Percentiles rank a stretch among this genome's conserved stretches.
Evolutionary conservation across 2,329 filamentous ascomycete species (phyloP).

Genomic region (Aspergillus sp.): DNA sequence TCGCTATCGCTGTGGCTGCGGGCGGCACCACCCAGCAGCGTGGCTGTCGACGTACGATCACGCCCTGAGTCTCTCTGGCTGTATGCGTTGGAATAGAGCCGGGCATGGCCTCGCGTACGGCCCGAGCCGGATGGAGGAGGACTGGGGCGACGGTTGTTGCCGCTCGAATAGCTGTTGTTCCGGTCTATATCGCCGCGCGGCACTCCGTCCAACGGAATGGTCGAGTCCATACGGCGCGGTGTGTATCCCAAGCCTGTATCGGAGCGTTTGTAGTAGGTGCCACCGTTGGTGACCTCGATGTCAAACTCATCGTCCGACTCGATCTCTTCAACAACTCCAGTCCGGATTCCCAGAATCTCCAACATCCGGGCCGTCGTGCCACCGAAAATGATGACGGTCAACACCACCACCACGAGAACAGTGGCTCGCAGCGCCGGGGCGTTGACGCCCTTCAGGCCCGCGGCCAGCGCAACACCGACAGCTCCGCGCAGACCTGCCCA

Average conservation of each 20-base stretch:
- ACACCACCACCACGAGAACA: slow-evolving; percentile 93
- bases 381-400: slow-evolving; percentile 98
- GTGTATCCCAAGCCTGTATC: slow-evolving; percentile 76
- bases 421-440: slow-evolving; percentile 84
- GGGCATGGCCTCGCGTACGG: slow-evolving; percentile 42
- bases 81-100: slow-evolving; percentile 56
- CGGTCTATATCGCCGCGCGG: slow-evolving; percentile 37
- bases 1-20: slow-evolving; percentile 49
- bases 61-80: slow-evolving; percentile 45
- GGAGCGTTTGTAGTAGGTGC: slow-evolving; percentile 78
- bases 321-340: slow-evolving; percentile 93
- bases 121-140: slow-evolving; percentile 45
- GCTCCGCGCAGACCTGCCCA: slow-evolving; percentile 96
- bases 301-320: slow-evolving; percentile 99
- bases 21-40: slow-evolving; percentile 49
- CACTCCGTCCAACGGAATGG: slow-evolving; percentile 56
- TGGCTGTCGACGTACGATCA: slow-evolving; percentile 49
- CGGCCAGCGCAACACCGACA: slow-evolving; percentile 91
- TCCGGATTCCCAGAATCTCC: slow-evolving; percentile 94
- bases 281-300: slow-evolving; percentile 74
- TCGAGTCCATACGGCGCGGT: slow-evolving; percentile 65
- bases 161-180: slow-evolving; percentile 57
- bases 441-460: slow-evolving; percentile 80
- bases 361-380: slow-evolving; percentile 97
- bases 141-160: slow-evolving; percentile 56